Evolutionary conservation across 1,139 yeast species (phyloP).

Genomic region (Geotrichum reessii): DNA sequence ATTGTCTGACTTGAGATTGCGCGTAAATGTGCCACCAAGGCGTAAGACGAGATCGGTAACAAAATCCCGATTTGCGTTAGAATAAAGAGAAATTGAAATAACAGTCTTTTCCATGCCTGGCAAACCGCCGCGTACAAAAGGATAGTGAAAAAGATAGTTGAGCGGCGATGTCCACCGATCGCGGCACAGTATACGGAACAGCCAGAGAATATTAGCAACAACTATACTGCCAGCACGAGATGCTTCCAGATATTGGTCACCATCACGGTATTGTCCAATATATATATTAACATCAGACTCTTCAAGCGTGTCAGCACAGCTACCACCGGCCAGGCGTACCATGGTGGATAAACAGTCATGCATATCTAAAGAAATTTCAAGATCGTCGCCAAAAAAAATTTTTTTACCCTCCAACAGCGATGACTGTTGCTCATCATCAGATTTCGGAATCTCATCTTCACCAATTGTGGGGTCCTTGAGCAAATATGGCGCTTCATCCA

Average conservation of each 20-base stretch:
- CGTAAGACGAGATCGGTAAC: slow-evolving; percentile 58
- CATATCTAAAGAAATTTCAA: not conserved
- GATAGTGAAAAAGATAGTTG: slow-evolving; percentile 60
- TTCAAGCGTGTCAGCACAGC: slow-evolving; percentile 30
- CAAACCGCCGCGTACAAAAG: slow-evolving; percentile 53
- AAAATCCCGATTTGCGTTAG: slow-evolving; percentile 77
- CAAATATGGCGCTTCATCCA: slow-evolving; percentile 51
- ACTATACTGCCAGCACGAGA: slow-evolving; percentile 34
- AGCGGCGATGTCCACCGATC: slow-evolving; percentile 55
- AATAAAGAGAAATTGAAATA: slow-evolving; percentile 70
- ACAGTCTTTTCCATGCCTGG: slow-evolving; percentile 48
- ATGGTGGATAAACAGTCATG: not conserved
- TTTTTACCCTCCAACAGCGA: not conserved
- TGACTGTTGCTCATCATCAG: not conserved
- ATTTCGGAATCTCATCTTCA: not conserved
- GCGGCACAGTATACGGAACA: slow-evolving; percentile 57
- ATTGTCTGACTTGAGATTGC: slow-evolving; percentile 52
- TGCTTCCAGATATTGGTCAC: slow-evolving; percentile 5
- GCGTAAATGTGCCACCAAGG: slow-evolving; percentile 74
- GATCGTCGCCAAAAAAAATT: slow-evolving; percentile 2
- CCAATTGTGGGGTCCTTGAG: not conserved
- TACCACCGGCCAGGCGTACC: slow-evolving; percentile 30
- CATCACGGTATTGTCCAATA: slow-evolving; percentile 2
- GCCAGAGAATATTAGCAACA: slow-evolving; percentile 72
- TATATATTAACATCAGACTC: not conserved